Conservation (phyloP, 139 green algal species). For the Pseudopediastrum boryanum region DNA sequence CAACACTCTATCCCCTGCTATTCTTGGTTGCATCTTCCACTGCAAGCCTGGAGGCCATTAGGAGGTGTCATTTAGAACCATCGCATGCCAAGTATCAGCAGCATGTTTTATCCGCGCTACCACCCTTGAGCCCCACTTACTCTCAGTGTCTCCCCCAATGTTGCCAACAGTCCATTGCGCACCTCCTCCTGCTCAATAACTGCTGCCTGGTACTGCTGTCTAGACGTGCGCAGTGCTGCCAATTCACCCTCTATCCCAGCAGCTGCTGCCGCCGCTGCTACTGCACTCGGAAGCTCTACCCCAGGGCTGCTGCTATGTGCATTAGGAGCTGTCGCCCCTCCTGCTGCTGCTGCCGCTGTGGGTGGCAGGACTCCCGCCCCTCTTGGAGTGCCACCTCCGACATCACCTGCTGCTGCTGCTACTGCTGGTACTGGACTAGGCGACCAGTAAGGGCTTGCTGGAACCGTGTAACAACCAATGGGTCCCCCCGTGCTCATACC, state of each 20-base stretch:
- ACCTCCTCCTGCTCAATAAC: constrained; percentile 25
- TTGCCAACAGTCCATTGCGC: constrained; percentile 17
- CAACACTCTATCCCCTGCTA: too few species aligned
- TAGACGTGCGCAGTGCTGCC: constrained; percentile 23
- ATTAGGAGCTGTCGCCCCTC: neutral
- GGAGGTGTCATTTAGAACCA: too few species aligned
- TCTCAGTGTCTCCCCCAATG: constrained; percentile 15
- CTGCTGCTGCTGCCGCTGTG: neutral
- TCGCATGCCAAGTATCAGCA: too few species aligned
- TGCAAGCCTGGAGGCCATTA: too few species aligned
- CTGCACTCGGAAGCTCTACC: neutral
- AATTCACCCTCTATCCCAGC: constrained; percentile 30
- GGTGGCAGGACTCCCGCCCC: constrained; percentile 14
- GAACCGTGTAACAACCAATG: too few species aligned
- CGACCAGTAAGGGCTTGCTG: too few species aligned
- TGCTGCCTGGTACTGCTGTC: constrained; percentile 33
- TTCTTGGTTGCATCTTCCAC: too few species aligned
- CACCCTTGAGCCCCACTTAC: too few species aligned
- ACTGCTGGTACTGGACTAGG: too few species aligned
- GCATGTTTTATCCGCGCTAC: too few species aligned
- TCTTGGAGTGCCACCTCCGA: constrained; percentile 19
- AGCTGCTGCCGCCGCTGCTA: constrained; percentile 1
- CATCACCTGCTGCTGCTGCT: constrained; percentile 18
- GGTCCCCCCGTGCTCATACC: too few species aligned
- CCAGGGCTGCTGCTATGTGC: neutral